These are phyloP conservation scores for Blastocystis sp. DNA, from an alignment of 352 stramenopile species.

Conservation along the genomic window DNA sequence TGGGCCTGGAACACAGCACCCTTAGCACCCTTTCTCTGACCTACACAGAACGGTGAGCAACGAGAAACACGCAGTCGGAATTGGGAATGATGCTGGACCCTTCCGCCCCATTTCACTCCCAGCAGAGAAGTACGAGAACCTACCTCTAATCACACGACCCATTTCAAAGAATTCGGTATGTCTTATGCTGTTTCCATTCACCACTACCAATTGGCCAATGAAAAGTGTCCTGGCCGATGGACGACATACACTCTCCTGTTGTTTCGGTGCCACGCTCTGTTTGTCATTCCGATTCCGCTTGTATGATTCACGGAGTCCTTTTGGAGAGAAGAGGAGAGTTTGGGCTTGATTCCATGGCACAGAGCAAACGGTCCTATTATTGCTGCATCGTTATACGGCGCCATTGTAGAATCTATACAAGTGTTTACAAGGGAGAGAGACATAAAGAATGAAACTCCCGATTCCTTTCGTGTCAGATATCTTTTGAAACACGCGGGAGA, in stretches of 20 bases:
- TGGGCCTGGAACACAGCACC: too few species aligned
- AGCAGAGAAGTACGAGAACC: neutral
- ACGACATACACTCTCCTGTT: neutral
- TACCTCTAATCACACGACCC: neutral
- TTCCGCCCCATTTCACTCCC: neutral
- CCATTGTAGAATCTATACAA: neutral
- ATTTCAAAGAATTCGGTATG: constrained; percentile 28
- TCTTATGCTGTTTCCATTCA: neutral
- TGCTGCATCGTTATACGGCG: too few species aligned
- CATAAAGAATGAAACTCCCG: constrained; percentile 1
- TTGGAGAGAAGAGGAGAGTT: neutral
- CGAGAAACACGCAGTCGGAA: neutral
- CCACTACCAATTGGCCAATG: neutral
- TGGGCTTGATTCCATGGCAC: neutral
- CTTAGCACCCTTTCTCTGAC: too few species aligned
- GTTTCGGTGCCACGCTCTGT: neutral
- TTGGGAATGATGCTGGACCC: neutral
- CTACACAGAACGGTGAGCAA: too few species aligned
- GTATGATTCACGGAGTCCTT: neutral
- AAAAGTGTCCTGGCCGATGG: neutral
- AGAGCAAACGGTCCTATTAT: neutral
- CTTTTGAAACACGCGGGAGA: neutral
- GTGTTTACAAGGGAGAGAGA: neutral
- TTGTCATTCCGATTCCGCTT: neutral
- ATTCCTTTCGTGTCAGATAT: neutral